Conservation (phyloP, 495 filamentous ascomycete species). For the Bryoglossum gracile region DNA sequence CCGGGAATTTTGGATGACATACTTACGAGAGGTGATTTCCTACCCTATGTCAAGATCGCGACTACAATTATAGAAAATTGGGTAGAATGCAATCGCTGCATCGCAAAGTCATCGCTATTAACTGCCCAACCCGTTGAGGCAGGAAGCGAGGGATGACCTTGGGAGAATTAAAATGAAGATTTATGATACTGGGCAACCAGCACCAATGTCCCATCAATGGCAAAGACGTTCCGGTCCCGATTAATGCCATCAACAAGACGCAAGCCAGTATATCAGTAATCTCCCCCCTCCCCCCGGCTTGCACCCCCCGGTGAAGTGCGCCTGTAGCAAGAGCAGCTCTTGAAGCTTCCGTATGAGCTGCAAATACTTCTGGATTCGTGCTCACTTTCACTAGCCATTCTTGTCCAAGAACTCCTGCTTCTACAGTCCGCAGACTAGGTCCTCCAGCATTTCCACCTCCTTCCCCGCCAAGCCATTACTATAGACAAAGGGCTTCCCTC, state of each 20-base stretch:
- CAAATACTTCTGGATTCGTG: not conserved
- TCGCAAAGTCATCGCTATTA: not conserved
- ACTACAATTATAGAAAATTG: no score
- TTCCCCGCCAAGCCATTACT: not conserved
- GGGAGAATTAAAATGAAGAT: not conserved
- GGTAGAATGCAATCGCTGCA: no score
- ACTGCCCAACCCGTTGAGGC: not conserved
- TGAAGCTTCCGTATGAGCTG: not conserved
- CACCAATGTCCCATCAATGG: not conserved
- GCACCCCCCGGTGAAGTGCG: not conserved
- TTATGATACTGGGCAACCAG: not conserved
- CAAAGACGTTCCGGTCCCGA: not conserved
- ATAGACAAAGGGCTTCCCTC: not conserved
- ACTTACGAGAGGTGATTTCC: not conserved
- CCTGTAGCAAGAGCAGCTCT: not conserved
- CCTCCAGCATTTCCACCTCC: conserved; percentile 7
- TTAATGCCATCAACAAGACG: not conserved
- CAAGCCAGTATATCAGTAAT: not conserved
- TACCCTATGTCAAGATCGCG: not conserved
- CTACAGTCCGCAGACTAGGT: not conserved
- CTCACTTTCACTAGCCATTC: conserved; percentile 2
- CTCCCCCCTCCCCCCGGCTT: not conserved
- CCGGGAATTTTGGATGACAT: not conserved
- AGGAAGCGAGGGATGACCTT: not conserved
- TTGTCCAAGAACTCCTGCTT: conserved; percentile 5